Percentiles rank a stretch among this genome's conserved stretches.
Evolutionary conservation across 1,284 basidiomycete species (phyloP).

Genomic region (Waitea zeae): DNA sequence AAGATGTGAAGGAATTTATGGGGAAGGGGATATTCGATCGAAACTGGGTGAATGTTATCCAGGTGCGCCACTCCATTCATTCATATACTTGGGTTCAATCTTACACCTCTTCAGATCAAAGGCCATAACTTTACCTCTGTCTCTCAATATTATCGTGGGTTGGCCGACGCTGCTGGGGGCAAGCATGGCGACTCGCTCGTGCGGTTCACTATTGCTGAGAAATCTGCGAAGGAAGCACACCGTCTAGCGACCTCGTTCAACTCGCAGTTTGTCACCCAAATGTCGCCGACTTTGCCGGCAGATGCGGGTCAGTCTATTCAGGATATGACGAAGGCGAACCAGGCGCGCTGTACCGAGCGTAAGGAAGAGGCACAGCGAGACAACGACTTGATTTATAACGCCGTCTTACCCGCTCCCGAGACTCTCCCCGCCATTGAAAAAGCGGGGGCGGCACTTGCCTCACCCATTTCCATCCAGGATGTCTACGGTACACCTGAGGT

Average conservation of each 20-base stretch:
- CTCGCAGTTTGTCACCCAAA: conserved; percentile 52
- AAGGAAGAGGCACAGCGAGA: conserved; percentile 69
- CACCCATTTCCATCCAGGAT: conserved; percentile 83
- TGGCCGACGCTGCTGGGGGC: conserved; percentile 59
- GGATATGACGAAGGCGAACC: conserved; percentile 75
- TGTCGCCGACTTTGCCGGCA: conserved; percentile 74
- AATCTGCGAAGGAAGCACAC: conserved; percentile 72
- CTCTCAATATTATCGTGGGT: conserved; percentile 75
- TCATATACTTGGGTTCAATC: neutral
- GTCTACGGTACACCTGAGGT: conserved; percentile 86
- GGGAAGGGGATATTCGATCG: conserved; percentile 90
- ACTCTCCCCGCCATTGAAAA: conserved; percentile 73
- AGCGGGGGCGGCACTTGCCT: conserved; percentile 50
- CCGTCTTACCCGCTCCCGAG: conserved; percentile 72
- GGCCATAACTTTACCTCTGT: conserved; percentile 79
- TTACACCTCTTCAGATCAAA: conserved; percentile 45
- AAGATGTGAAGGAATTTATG: conserved; percentile 92
- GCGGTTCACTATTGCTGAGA: conserved; percentile 67
- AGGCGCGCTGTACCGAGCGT: conserved; percentile 62
- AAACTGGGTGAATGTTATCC: conserved; percentile 82
- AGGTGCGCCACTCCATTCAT: conserved; percentile 29
- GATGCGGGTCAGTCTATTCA: conserved; percentile 69
- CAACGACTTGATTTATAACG: conserved; percentile 98
- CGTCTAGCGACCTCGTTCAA: conserved; percentile 57
- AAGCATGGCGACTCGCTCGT: conserved; percentile 83